Percentiles rank a stretch among this genome's conserved stretches.
Evolutionary conservation across 1,139 yeast species (phyloP).

Genomic region (Yamadazyma songkhlaensis): DNA sequence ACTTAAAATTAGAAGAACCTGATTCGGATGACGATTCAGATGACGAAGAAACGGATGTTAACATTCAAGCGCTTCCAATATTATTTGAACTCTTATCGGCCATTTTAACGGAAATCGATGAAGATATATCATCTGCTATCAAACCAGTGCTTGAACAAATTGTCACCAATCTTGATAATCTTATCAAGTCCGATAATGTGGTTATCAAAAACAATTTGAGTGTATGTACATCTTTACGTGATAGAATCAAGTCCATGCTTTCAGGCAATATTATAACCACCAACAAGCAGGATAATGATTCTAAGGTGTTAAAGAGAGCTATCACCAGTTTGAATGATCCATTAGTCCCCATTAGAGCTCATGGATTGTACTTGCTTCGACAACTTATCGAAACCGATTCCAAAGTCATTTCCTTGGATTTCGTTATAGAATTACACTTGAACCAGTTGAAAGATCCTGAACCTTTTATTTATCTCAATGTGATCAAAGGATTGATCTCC

Average conservation of each 20-base stretch:
- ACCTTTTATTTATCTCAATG: conserved; percentile 82
- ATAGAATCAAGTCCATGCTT: conserved; percentile 28
- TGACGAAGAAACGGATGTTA: conserved; percentile 28
- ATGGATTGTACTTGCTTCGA: conserved; percentile 70
- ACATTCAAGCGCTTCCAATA: conserved; percentile 26
- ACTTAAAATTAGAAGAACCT: neutral
- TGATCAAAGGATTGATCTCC: conserved; percentile 71
- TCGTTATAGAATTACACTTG: conserved; percentile 60
- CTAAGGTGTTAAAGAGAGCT: conserved; percentile 47
- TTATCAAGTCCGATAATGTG: conserved; percentile 11
- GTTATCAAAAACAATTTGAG: conserved; percentile 10
- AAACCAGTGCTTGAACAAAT: conserved; percentile 25
- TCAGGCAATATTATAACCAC: conserved; percentile 21
- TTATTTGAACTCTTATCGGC: conserved; percentile 56
- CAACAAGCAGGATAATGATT: conserved; percentile 17
- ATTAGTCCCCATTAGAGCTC: conserved; percentile 79
- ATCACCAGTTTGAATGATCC: conserved; percentile 71
- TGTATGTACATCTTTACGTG: conserved; percentile 25
- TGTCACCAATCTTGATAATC: conserved; percentile 20
- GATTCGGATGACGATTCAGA: conserved; percentile 45
- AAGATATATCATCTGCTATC: conserved; percentile 22
- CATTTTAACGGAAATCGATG: conserved; percentile 43
- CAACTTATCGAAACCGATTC: conserved; percentile 53
- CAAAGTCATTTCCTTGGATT: conserved; percentile 48
- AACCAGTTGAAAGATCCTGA: conserved; percentile 73